phyloP scores from a whole-genome alignment of 192 early-diverging fungal genomes.

The Coemansia sp. region DNA sequence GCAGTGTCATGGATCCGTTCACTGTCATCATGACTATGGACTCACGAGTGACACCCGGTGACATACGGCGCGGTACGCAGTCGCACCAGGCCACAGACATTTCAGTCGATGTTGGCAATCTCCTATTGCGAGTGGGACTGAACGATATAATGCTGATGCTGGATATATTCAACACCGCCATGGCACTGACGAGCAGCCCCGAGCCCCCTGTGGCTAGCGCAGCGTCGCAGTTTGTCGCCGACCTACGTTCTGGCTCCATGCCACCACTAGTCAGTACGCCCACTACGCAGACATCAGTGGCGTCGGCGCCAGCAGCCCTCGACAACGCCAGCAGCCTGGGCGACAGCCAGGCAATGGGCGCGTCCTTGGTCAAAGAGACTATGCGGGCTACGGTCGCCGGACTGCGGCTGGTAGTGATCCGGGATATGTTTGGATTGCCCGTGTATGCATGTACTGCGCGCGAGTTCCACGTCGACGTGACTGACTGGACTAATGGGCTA shows the following conservation, averaged over 20 bases:
- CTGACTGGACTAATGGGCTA: constrained; percentile 81
- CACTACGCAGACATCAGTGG: background rate
- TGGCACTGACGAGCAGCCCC: constrained; percentile 59
- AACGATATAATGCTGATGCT: constrained; percentile 80
- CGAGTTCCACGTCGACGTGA: constrained; percentile 74
- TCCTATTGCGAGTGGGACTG: constrained; percentile 84
- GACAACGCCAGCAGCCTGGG: background rate
- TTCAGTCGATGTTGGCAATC: constrained; percentile 71
- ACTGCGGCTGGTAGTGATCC: constrained; percentile 76
- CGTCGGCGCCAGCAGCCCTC: background rate
- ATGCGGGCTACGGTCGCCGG: constrained; percentile 46
- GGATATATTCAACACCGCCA: constrained; percentile 76
- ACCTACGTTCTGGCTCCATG: background rate
- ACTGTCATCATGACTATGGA: constrained; percentile 81
- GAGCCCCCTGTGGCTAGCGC: background rate
- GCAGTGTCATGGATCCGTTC: constrained; percentile 91
- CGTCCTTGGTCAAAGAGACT: constrained; percentile 43
- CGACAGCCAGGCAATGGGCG: background rate
- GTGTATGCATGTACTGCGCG: constrained; percentile 83
- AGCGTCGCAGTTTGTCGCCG: background rate
- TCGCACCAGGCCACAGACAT: constrained; percentile 62
- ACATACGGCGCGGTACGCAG: constrained; percentile 21
- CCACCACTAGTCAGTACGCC: background rate
- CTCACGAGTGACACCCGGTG: constrained; percentile 62
- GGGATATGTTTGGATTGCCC: constrained; percentile 92